Conservation (phyloP, 2,329 filamentous ascomycete species). For the Fonsecaea multimorphosa region DNA sequence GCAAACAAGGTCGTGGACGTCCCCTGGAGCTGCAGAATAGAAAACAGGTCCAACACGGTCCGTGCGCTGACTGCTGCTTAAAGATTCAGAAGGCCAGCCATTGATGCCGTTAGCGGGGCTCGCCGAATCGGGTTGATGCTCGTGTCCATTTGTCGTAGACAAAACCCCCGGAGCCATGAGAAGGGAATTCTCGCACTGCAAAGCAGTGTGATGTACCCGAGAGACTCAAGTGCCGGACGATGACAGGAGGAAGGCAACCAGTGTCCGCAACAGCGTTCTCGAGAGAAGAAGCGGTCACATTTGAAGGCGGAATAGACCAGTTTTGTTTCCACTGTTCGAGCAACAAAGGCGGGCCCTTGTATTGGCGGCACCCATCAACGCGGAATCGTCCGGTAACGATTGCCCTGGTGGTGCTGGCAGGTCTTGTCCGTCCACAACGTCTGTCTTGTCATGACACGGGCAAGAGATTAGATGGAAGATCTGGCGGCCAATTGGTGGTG, state of each 20-base stretch:
- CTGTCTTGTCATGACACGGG: neutral
- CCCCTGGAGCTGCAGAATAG: conserved; percentile 49
- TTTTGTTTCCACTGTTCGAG: neutral
- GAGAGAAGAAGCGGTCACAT: conserved; percentile 1
- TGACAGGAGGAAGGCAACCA: neutral
- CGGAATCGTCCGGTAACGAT: conserved; percentile 17
- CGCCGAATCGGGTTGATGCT: neutral
- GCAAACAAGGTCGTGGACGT: conserved; percentile 83
- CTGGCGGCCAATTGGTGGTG: neutral
- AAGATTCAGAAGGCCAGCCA: conserved; percentile 5
- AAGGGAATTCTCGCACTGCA: neutral
- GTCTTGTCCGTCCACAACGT: neutral
- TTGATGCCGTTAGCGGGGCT: conserved; percentile 16
- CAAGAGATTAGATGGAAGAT: neutral
- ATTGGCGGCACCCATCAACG: conserved; percentile 9
- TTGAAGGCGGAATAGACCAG: conserved; percentile 4
- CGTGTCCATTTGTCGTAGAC: conserved; percentile 2
- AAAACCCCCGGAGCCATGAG: conserved; percentile 27
- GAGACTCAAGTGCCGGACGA: neutral
- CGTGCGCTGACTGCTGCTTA: conserved; percentile 6
- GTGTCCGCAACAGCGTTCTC: neutral
- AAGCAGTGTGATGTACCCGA: neutral
- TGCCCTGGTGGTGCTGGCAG: neutral
- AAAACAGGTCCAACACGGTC: conserved; percentile 13
- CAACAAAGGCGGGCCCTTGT: neutral